phyloP scores from a whole-genome alignment of 176 grass and related monocot species.

The Canna indica region DNA sequence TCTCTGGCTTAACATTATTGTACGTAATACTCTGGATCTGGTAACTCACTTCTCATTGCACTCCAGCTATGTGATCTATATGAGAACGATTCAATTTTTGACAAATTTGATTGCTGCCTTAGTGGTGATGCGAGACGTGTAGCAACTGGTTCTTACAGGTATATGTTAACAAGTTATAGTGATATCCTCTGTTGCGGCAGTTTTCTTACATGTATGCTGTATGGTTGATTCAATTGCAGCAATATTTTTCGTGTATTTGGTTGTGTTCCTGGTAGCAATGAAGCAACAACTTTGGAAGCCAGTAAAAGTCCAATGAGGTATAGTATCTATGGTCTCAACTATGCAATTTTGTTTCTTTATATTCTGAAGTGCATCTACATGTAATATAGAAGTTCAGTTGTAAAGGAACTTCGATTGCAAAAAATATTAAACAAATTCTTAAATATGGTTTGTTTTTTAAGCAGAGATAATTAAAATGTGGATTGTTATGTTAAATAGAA shows the following conservation, averaged over 20 bases:
- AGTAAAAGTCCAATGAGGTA: conserved; percentile 92
- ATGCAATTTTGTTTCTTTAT: neutral
- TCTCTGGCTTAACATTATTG: neutral
- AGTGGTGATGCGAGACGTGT: conserved; percentile 76
- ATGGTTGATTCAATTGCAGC: conserved; percentile 25
- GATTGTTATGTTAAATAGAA: neutral
- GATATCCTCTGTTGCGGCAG: neutral
- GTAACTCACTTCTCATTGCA: conserved; percentile 8
- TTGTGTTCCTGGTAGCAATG: conserved; percentile 42
- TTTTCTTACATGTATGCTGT: too few relatives aligned
- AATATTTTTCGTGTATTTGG: conserved; percentile 85
- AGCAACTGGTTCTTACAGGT: conserved; percentile 96
- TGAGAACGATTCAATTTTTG: conserved; percentile 98
- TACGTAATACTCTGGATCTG: neutral
- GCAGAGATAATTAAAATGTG: neutral
- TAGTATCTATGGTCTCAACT: neutral
- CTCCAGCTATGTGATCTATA: conserved; percentile 92
- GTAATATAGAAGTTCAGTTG: neutral
- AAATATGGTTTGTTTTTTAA: neutral
- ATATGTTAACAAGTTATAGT: neutral
- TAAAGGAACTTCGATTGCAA: neutral
- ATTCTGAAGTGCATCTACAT: neutral
- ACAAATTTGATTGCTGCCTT: conserved; percentile 98
- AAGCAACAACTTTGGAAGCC: conserved; percentile 76
- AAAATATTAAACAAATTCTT: neutral